Evolutionary conservation across 2,329 filamentous ascomycete genomes (phyloP).

Genomic region (Ceratocystis variospora): DNA sequence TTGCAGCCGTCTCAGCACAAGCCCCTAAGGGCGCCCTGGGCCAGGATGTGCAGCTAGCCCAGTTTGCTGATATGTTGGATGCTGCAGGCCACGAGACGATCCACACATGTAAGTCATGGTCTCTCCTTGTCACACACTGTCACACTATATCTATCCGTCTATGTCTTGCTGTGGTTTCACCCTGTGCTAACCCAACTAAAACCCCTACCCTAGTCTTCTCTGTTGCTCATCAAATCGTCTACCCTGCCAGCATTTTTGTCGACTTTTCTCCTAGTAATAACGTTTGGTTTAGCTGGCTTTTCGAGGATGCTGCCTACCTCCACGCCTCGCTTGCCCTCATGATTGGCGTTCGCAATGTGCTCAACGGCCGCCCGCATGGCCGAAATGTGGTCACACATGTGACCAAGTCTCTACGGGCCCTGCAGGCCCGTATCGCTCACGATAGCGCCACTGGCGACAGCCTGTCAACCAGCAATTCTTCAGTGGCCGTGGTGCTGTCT

Average conservation of each 20-base stretch:
- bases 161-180: not conserved
- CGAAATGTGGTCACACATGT: slow-evolving; percentile 12
- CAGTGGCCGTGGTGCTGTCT: slow-evolving; percentile 17
- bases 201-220: slow-evolving; percentile 11
- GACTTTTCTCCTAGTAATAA: slow-evolving; percentile 16
- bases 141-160: not conserved
- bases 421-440: slow-evolving; percentile 12
- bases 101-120: slow-evolving; percentile 12
- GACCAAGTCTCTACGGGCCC: slow-evolving; percentile 14
- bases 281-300: slow-evolving; percentile 17
- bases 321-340: slow-evolving; percentile 18
- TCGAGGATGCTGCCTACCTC: slow-evolving; percentile 14
- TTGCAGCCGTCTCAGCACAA: not conserved
- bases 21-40: not conserved
- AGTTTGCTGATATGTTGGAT: slow-evolving; percentile 9
- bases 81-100: slow-evolving; percentile 13
- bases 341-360: slow-evolving; percentile 18
- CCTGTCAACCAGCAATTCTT: slow-evolving; percentile 10
- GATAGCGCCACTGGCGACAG: slow-evolving; percentile 5
- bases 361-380: slow-evolving; percentile 16
- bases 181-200: not conserved
- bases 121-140: too few relatives aligned
- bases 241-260: slow-evolving; percentile 17
- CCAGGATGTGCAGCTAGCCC: slow-evolving; percentile 8
- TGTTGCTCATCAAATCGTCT: slow-evolving; percentile 18